These are phyloP conservation scores for Vigna reflexopilosa DNA, from an alignment of 306 rosid species.

Conservation along the genomic window DNA sequence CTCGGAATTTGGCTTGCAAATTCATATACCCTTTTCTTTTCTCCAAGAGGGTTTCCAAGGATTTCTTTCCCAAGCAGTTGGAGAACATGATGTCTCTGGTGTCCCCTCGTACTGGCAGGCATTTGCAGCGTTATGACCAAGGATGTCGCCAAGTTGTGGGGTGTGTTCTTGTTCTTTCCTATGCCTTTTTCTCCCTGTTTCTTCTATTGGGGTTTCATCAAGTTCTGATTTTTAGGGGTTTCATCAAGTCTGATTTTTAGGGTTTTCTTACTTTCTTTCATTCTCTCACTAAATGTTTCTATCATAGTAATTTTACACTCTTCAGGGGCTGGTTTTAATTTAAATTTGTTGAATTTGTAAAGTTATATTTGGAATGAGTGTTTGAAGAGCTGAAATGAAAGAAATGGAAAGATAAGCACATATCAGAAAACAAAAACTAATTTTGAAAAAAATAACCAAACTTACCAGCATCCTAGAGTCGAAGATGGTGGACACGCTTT, in stretches of 20 bases:
- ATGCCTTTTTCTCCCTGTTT: background rate
- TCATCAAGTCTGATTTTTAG: background rate
- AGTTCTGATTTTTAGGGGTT: background rate
- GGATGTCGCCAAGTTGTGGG: conserved; percentile 91
- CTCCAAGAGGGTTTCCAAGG: conserved; percentile 44
- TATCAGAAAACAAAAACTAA: background rate
- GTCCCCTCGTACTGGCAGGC: conserved; percentile 74
- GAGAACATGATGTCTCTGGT: conserved; percentile 60
- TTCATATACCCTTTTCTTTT: conserved; percentile 50
- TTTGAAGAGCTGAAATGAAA: background rate
- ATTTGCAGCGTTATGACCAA: conserved; percentile 75
- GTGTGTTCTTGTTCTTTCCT: conserved; percentile 46
- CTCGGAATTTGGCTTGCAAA: conserved; percentile 53
- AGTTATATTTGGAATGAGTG: background rate
- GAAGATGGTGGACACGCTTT: conserved; percentile 1
- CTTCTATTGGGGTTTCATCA: conserved; percentile 12
- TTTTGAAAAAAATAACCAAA: background rate
- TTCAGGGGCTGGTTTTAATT: background rate
- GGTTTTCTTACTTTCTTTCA: background rate
- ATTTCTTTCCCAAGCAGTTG: conserved; percentile 51
- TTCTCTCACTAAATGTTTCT: background rate
- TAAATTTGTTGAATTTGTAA: too few species aligned
- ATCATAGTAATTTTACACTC: background rate
- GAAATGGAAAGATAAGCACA: background rate
- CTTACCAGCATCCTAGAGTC: background rate